phyloP scores from a whole-genome alignment of 495 filamentous ascomycete genomes.

The Chaetomium tenue region DNA sequence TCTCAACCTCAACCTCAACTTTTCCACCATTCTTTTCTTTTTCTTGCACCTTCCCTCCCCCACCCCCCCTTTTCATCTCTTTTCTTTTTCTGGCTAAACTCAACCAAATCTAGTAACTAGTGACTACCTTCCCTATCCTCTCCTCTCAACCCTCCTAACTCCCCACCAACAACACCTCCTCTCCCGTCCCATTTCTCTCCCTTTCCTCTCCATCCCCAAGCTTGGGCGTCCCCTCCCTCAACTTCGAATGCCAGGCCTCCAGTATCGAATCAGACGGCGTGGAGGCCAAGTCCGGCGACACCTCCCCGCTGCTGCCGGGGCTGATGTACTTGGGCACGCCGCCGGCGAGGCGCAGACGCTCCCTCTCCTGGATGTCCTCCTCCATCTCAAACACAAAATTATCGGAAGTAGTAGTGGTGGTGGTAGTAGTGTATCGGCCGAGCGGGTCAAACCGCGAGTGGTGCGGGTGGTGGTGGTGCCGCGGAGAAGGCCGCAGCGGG shows the following conservation, averaged over 20 bases:
- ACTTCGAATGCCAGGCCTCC: background rate
- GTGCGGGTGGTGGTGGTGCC: background rate
- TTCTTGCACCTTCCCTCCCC: too few species aligned
- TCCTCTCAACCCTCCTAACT: background rate
- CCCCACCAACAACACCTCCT: background rate
- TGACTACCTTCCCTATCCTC: background rate
- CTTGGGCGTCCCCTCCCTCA: background rate
- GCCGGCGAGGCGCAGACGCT: background rate
- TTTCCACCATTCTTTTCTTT: background rate
- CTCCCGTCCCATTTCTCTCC: background rate
- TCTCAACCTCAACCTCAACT: background rate
- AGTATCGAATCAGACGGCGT: background rate
- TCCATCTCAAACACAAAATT: constrained; percentile 13
- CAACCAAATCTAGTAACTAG: background rate
- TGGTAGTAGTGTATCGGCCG: background rate
- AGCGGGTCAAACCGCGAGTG: background rate
- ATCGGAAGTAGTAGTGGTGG: background rate
- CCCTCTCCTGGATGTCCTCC: background rate
- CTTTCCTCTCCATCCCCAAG: background rate
- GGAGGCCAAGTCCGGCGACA: background rate
- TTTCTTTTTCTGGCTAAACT: background rate
- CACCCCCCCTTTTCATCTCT: too few species aligned
- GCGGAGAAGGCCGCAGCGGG: background rate
- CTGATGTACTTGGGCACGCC: background rate
- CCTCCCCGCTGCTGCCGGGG: background rate